Conservation (phyloP, 2,329 filamentous ascomycete species). For the Fusarium nelsonii region DNA sequence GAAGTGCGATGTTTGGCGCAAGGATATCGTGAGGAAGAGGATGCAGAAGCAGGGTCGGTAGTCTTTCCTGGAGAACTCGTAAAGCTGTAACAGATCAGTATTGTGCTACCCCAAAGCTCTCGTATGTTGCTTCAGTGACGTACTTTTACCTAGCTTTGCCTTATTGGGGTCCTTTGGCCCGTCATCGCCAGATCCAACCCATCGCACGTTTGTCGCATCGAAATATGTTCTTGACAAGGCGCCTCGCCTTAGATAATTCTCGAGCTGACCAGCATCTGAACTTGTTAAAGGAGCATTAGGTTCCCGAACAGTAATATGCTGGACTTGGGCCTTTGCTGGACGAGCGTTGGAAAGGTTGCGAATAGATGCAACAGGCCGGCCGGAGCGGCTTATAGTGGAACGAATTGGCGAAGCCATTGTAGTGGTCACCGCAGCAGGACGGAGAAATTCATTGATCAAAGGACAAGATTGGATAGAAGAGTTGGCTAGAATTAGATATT, state of each 20-base stretch:
- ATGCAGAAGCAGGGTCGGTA: constrained; percentile 75
- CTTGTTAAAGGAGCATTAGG: constrained; percentile 6
- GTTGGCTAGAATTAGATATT: background rate
- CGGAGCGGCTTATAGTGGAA: constrained; percentile 45
- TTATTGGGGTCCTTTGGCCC: constrained; percentile 67
- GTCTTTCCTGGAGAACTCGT: constrained; percentile 72
- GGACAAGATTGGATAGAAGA: background rate
- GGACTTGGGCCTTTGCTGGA: constrained; percentile 50
- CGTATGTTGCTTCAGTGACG: constrained; percentile 43
- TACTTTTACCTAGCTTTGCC: constrained; percentile 73
- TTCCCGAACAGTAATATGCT: constrained; percentile 39
- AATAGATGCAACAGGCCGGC: constrained; percentile 42
- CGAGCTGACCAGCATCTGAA: constrained; percentile 18
- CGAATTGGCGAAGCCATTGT: constrained; percentile 54
- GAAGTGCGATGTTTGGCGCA: constrained; percentile 77
- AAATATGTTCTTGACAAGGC: constrained; percentile 50
- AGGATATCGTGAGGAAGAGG: constrained; percentile 81
- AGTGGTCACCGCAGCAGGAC: constrained; percentile 45
- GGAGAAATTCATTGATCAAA: constrained; percentile 42
- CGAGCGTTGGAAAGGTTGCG: constrained; percentile 49
- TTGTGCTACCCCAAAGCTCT: background rate
- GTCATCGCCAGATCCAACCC: constrained; percentile 48
- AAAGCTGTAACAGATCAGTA: constrained; percentile 61
- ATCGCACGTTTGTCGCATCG: constrained; percentile 49
- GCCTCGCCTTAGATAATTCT: constrained; percentile 23